phyloP scores from a whole-genome alignment of 2,329 filamentous ascomycete species.

The Calonectria pauciramosa region DNA sequence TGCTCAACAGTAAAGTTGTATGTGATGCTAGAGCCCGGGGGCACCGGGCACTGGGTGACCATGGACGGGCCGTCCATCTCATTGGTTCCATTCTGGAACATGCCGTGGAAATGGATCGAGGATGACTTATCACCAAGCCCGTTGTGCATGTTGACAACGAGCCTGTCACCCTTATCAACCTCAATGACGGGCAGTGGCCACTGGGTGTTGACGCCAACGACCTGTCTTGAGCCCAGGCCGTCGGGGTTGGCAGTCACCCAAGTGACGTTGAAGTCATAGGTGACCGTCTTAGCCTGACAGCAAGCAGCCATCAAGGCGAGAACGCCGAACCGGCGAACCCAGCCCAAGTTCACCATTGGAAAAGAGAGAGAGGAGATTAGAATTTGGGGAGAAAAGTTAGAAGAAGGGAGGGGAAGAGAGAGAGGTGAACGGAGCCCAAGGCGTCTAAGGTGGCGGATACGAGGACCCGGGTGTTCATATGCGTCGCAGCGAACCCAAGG shows the following conservation, averaged over 20 bases:
- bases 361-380: background rate
- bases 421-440: background rate
- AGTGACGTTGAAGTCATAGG: slow-evolving; percentile 71
- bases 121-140: slow-evolving; percentile 57
- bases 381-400: background rate
- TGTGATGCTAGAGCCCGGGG: slow-evolving; percentile 64
- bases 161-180: slow-evolving; percentile 66
- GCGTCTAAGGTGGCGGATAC: background rate
- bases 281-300: slow-evolving; percentile 56
- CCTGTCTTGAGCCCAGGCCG: slow-evolving; percentile 65
- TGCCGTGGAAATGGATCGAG: slow-evolving; percentile 72
- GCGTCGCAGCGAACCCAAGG: background rate
- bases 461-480: background rate
- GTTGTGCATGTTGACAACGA: slow-evolving; percentile 64
- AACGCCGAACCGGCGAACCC: background rate
- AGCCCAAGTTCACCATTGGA: slow-evolving; percentile 5
- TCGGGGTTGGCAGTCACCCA: slow-evolving; percentile 75
- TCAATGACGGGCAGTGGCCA: slow-evolving; percentile 74
- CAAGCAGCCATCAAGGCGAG: slow-evolving; percentile 3
- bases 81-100: slow-evolving; percentile 70
- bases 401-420: background rate
- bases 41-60: slow-evolving; percentile 70
- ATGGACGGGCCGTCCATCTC: slow-evolving; percentile 70
- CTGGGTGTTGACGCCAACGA: slow-evolving; percentile 75
- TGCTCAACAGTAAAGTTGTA: slow-evolving; percentile 71